These are phyloP conservation scores for Salix purpurea DNA, from an alignment of 345 rosid genomes.

Conservation along the genomic window DNA sequence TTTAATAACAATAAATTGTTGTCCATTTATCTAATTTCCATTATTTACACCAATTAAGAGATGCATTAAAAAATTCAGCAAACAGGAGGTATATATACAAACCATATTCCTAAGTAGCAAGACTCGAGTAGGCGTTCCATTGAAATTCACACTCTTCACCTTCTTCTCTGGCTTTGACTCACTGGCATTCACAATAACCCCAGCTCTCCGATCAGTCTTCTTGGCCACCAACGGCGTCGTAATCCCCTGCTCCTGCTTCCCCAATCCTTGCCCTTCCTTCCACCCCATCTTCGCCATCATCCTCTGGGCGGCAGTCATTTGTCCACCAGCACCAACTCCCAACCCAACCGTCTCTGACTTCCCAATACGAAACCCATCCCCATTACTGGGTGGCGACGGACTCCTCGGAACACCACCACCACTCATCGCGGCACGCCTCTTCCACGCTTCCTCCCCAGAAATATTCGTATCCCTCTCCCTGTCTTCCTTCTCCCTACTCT, in stretches of 20 bases:
- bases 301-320: conserved; percentile 99
- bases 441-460: conserved; percentile 98
- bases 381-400: conserved; percentile 63
- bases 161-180: conserved; percentile 78
- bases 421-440: conserved; percentile 88
- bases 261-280: conserved; percentile 99
- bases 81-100: conserved; percentile 2
- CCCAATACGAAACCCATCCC: conserved; percentile 62
- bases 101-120: conserved; percentile 94
- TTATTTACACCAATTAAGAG: background rate
- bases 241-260: conserved; percentile 92
- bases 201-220: conserved; percentile 97
- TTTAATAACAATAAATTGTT: background rate
- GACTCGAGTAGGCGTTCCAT: conserved; percentile 81
- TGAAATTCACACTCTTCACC: conserved; percentile 79
- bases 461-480: conserved; percentile 50
- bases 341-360: conserved; percentile 85
- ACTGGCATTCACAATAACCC: conserved; percentile 92
- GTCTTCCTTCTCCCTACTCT: conserved; percentile 44
- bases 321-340: conserved; percentile 96
- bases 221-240: conserved; percentile 95
- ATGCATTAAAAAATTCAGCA: background rate
- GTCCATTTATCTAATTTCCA: too few relatives aligned
- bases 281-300: conserved; percentile 99
- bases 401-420: conserved; percentile 58